Conservation (phyloP, 2,329 filamentous ascomycete species). For the Talaromyces sp. region DNA sequence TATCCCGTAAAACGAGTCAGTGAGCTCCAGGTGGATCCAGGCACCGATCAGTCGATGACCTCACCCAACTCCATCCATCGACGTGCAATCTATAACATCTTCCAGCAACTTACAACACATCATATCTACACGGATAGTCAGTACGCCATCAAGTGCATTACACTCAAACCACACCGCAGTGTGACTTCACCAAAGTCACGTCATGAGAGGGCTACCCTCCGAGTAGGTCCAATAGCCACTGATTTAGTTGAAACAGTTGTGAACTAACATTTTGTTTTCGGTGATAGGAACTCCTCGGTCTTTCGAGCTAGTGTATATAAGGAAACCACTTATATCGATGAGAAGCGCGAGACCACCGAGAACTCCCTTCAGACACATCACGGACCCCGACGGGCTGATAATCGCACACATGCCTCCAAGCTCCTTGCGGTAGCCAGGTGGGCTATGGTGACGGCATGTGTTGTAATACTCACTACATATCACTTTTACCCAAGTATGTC, state of each 20-base stretch:
- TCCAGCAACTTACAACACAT: background rate
- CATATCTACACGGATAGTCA: background rate
- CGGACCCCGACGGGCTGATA: background rate
- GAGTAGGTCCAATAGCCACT: background rate
- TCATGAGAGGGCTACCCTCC: background rate
- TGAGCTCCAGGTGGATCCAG: background rate
- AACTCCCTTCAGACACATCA: background rate
- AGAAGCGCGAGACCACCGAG: background rate
- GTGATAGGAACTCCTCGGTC: background rate
- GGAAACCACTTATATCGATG: background rate
- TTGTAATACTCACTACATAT: background rate
- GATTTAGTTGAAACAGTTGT: background rate
- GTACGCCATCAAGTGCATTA: background rate
- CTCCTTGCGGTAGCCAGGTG: slow-evolving; percentile 7
- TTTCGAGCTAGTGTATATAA: background rate
- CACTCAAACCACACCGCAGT: background rate
- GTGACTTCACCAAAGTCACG: background rate
- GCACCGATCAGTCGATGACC: background rate
- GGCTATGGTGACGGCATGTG: slow-evolving; percentile 3
- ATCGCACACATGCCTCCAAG: background rate
- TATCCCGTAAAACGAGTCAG: background rate
- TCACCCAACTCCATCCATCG: background rate
- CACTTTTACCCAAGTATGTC: background rate
- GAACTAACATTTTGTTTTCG: background rate
- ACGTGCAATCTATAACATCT: too few relatives aligned